Conservation (phyloP, 768 basidiomycete genomes). For the Auricularia heimuer region DNA sequence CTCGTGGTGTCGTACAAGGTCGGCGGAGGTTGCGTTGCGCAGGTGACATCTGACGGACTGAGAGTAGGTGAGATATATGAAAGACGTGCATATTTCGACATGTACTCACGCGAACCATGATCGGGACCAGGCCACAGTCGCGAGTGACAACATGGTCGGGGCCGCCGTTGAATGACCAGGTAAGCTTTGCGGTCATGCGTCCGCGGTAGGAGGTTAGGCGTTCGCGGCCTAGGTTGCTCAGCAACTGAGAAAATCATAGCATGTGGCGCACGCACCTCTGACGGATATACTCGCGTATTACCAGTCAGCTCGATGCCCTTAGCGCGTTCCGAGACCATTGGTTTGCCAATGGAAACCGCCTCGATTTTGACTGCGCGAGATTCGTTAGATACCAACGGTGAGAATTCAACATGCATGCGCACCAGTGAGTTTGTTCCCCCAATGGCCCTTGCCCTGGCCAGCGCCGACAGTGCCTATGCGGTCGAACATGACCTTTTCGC, state of each 20-base stretch:
- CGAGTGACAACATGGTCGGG: conserved; percentile 55
- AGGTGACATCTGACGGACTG: conserved; percentile 91
- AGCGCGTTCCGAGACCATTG: conserved; percentile 84
- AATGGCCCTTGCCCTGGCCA: conserved; percentile 43
- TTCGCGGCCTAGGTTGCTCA: conserved; percentile 67
- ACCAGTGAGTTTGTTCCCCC: conserved; percentile 85
- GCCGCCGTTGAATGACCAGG: conserved; percentile 74
- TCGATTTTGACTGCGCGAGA: conserved; percentile 74
- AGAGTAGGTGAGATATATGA: background rate
- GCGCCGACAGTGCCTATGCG: conserved; percentile 44
- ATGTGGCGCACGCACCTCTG: conserved; percentile 50
- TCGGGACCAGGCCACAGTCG: conserved; percentile 87
- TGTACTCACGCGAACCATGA: conserved; percentile 86
- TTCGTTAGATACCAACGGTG: background rate
- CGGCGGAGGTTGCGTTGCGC: conserved; percentile 71
- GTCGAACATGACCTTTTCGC: conserved; percentile 90
- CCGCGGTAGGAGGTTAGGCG: conserved; percentile 86
- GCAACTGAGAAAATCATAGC: background rate
- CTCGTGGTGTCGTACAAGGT: conserved; percentile 84
- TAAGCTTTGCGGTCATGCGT: conserved; percentile 76
- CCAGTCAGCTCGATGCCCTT: conserved; percentile 52
- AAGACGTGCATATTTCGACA: background rate
- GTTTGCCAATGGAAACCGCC: conserved; percentile 69
- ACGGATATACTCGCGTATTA: conserved; percentile 57
- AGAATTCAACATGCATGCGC: conserved; percentile 25